Evolutionary conservation across 192 early-diverging fungal species (phyloP), one percentile per base, ranked within the genome.

Genomic region (Chytriomyces sp.): DNA sequence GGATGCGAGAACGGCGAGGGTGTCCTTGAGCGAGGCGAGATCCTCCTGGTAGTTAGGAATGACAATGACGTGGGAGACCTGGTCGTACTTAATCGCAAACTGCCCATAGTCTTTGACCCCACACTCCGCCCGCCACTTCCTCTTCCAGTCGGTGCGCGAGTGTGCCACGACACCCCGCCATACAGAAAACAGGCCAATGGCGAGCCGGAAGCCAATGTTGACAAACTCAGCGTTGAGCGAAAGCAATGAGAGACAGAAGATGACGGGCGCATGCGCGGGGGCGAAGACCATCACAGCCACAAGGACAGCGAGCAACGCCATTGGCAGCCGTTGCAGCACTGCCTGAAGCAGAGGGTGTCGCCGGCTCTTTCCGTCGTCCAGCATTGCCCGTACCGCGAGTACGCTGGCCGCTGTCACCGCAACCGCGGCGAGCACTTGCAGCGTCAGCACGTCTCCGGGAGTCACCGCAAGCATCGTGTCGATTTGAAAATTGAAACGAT

Each of bases 41-140:
- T 82, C 82, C 52, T 87, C 86, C 28, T 77, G 73, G 75, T 87
- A 87, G 69, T 87, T 86, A n/a, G 85, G 84, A 40, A 87, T 78
- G 44, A 87, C 78, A 66, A 87, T 82, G 44, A 81, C 77, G 64
- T 87, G 86, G 39, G 77, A 49, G 28, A 80, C 14, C 6, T 52
- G 14, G 44, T n/a, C 14, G 22, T 22, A 14, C 2, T 49, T 49
- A 22, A n/a, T 49, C 17, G 17, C 44, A 49, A 49, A 22, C 44
- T n/a, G 14, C 44, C 17, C 0, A 1, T 14, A 14, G 22, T 49
- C 44, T 49, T 14, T 2, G n/a, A n/a, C n/a, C n/a, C n/a, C 44
- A 49, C 22, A 22, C 44, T 49, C 44, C 14, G 44, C 3, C 44
- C 44, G 0, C 14, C 44, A 22, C 2, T 49, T 49, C 22, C 44